These are phyloP conservation scores for Arthrinium phaeospermum DNA, from an alignment of 2,329 filamentous ascomycete genomes.

Conservation along the genomic window DNA sequence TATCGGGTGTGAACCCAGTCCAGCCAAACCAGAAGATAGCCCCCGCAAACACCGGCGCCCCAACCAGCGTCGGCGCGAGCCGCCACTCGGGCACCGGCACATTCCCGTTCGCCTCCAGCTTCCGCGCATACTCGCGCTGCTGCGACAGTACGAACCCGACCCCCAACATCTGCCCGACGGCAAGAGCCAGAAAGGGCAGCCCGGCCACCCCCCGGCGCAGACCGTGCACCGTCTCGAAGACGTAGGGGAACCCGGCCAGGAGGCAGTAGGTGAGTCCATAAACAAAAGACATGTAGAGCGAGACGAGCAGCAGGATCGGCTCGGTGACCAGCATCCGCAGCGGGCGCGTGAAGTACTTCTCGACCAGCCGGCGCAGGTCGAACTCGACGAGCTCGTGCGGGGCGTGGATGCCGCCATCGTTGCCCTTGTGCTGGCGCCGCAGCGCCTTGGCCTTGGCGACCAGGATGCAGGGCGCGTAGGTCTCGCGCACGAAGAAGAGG, in stretches of 20 bases:
- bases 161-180: neutral
- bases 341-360: slow-evolving; percentile 20
- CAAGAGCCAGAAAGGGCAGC: slow-evolving; percentile 14
- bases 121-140: neutral
- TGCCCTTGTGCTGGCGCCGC: slow-evolving; percentile 3
- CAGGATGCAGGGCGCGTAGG: slow-evolving; percentile 9
- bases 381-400: slow-evolving; percentile 6
- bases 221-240: slow-evolving; percentile 6
- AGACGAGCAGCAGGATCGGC: slow-evolving; percentile 18
- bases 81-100: slow-evolving; percentile 19
- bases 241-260: slow-evolving; percentile 17
- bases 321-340: slow-evolving; percentile 19
- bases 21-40: slow-evolving; percentile 15
- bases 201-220: neutral
- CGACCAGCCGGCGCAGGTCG: slow-evolving; percentile 1
- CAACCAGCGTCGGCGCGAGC: neutral
- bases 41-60: neutral
- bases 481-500: neutral
- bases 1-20: slow-evolving; percentile 6
- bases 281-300: slow-evolving; percentile 20
- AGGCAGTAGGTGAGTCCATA: slow-evolving; percentile 18
- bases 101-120: neutral
- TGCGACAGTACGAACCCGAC: slow-evolving; percentile 1
- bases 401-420: neutral
- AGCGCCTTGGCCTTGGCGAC: neutral